A percentile compares a stretch with the other conserved stretches of the same genome.
These are phyloP conservation scores for Crucihimalaya himalaica DNA, from an alignment of 345 rosid species.

Conservation along the genomic window DNA sequence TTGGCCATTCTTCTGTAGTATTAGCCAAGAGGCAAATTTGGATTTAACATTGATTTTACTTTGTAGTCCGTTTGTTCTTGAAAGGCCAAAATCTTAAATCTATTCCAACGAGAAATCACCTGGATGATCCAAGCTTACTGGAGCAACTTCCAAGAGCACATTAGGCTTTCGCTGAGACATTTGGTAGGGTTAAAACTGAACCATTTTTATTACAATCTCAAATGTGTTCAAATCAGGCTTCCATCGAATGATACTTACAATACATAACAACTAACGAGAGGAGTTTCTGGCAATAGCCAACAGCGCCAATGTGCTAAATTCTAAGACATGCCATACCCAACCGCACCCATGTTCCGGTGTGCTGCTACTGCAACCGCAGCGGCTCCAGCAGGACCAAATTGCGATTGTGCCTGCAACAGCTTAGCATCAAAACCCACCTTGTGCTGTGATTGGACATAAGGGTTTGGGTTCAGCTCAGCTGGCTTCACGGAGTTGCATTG, in stretches of 20 bases:
- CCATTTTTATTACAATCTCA: conserved; percentile 35
- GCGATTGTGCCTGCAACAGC: conserved; percentile 84
- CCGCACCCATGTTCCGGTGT: conserved; percentile 61
- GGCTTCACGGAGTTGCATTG: conserved; percentile 39
- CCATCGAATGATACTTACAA: conserved; percentile 35
- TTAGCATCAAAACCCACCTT: conserved; percentile 74
- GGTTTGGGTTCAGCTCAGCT: conserved; percentile 60
- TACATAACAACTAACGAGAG: conserved; percentile 29
- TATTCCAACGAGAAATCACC: conserved; percentile 7
- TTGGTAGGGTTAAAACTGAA: conserved; percentile 27
- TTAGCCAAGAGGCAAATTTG: not conserved
- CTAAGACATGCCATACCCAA: conserved; percentile 53
- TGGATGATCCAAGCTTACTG: conserved; percentile 11
- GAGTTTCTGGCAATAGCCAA: conserved; percentile 22
- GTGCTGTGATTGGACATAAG: conserved; percentile 59
- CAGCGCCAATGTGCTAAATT: conserved; percentile 29
- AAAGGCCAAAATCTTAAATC: conserved; percentile 3
- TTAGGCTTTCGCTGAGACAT: conserved; percentile 6
- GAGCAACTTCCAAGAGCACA: not conserved
- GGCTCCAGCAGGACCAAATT: conserved; percentile 75
- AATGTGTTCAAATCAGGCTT: conserved; percentile 38
- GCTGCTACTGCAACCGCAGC: conserved; percentile 83
- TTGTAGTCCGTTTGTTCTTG: not conserved
- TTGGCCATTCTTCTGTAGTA: conserved; percentile 1
- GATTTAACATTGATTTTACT: not conserved